Conservation (phyloP, 345 rosid genomes). For the Populus ilicifolia region DNA sequence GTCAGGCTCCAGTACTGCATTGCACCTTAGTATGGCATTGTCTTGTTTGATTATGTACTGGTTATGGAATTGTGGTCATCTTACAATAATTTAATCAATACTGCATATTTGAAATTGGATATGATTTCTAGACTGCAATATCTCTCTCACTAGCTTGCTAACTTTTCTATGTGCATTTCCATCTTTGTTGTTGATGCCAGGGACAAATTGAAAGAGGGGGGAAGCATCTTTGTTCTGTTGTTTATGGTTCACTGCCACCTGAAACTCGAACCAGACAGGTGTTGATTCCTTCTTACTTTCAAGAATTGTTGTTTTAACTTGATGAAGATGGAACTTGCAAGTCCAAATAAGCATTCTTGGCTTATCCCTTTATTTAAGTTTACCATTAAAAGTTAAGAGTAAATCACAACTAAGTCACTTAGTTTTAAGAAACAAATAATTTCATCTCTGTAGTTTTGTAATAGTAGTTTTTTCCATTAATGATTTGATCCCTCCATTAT, state of each 20-base stretch:
- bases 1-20: background rate
- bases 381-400: no score
- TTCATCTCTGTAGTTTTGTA: no score
- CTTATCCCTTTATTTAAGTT: no score
- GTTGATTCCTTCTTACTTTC: conserved; percentile 22
- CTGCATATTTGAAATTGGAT: background rate
- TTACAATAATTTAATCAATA: background rate
- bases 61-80: background rate
- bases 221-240: conserved; percentile 86
- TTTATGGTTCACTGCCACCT: conserved; percentile 89
- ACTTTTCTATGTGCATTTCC: conserved; percentile 9
- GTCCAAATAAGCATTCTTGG: background rate
- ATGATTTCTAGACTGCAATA: background rate
- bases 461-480: no score
- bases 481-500: no score
- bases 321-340: background rate
- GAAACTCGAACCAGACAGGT: conserved; percentile 97
- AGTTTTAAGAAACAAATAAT: no score
- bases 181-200: conserved; percentile 28
- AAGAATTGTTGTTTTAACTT: conserved; percentile 5
- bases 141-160: background rate
- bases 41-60: background rate
- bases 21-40: background rate
- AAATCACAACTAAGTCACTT: no score
- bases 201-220: conserved; percentile 57